Evolutionary conservation across 352 stramenopile genomes (phyloP).

Genomic region (Phytophthora europaea): DNA sequence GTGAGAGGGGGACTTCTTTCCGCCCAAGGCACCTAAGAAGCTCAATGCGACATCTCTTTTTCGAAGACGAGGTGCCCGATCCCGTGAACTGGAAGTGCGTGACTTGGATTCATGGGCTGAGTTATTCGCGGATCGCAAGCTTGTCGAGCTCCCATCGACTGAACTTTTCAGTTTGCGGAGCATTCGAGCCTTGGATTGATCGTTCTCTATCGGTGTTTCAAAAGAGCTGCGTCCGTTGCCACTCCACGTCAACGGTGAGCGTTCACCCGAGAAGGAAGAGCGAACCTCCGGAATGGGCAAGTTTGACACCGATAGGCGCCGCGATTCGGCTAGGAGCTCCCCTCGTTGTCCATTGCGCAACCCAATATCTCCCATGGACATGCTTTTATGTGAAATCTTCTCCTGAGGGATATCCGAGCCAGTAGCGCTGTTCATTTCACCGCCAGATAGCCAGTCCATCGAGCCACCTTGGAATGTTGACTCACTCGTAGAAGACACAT

Average conservation of each 20-base stretch:
- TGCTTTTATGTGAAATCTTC: constrained; percentile 27
- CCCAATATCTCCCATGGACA: constrained; percentile 28
- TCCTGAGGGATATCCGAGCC: constrained; percentile 25
- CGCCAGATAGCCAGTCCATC: constrained; percentile 16
- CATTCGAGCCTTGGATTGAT: constrained; percentile 72
- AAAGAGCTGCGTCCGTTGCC: constrained; percentile 54
- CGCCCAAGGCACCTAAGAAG: constrained; percentile 43
- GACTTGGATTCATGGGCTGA: constrained; percentile 21
- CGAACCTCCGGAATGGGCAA: constrained; percentile 43
- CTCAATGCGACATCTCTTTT: constrained; percentile 79
- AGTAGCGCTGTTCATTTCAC: constrained; percentile 13
- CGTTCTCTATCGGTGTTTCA: constrained; percentile 65
- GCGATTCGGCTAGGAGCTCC: constrained; percentile 19
- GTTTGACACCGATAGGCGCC: constrained; percentile 43
- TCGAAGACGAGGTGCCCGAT: constrained; percentile 43
- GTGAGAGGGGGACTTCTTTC: constrained; percentile 29
- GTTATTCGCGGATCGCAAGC: constrained; percentile 20
- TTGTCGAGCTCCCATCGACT: constrained; percentile 25
- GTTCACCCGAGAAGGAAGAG: constrained; percentile 47
- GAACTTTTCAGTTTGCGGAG: constrained; percentile 72
- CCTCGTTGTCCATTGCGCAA: constrained; percentile 6
- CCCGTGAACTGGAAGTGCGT: constrained; percentile 22
- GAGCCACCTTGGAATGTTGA: constrained; percentile 36
- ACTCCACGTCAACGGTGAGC: constrained; percentile 42
- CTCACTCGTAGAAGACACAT: constrained; percentile 49